These are phyloP conservation scores for Flaveria robusta DNA, from an alignment of 129 eudicot species.

Conservation along the genomic window DNA sequence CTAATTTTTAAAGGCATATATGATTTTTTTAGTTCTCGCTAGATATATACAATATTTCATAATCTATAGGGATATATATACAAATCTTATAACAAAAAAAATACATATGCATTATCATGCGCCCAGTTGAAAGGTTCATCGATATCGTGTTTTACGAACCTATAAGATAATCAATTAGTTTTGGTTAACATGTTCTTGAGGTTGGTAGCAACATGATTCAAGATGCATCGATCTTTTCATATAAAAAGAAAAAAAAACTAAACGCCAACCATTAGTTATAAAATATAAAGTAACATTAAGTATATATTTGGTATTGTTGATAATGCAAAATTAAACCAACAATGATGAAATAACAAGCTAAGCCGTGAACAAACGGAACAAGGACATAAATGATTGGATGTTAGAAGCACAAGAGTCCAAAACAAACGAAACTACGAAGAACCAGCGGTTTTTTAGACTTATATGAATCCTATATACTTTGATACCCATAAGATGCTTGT, in stretches of 20 bases:
- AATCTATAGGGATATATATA: no score
- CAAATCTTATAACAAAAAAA: no score
- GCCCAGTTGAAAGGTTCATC: no score
- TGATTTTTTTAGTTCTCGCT: no score
- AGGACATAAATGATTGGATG: constrained; percentile 33
- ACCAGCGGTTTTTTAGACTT: constrained; percentile 42
- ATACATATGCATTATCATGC: no score
- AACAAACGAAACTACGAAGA: constrained; percentile 45
- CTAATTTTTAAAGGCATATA: no score
- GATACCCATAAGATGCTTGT: constrained; percentile 25
- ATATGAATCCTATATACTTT: constrained; percentile 29
- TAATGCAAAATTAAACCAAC: neutral
- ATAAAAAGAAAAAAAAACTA: neutral
- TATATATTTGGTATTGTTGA: neutral
- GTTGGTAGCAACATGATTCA: neutral
- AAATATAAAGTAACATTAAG: neutral
- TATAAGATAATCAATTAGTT: neutral
- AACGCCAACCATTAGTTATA: neutral
- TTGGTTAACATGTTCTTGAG: neutral
- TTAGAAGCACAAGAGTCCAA: constrained; percentile 36
- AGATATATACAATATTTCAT: no score
- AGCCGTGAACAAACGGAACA: constrained; percentile 33
- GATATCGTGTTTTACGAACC: no score
- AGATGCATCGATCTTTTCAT: no score
- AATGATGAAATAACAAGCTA: neutral